phyloP scores from a whole-genome alignment of 2,329 filamentous ascomycete genomes.

The Alternaria arborescens region DNA sequence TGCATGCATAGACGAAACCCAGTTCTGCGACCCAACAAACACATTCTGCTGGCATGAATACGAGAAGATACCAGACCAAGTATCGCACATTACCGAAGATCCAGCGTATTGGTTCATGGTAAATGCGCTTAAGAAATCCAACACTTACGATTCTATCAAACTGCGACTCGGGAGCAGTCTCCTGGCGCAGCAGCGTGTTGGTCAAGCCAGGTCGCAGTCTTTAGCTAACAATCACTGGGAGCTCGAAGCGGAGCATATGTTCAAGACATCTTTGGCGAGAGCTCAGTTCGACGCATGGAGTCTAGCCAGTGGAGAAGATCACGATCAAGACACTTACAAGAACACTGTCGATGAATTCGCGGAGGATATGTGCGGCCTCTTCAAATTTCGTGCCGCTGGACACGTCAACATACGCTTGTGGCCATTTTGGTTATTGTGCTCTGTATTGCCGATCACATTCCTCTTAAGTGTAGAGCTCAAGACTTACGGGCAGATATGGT shows the following conservation, averaged over 20 bases:
- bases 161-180: not conserved
- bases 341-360: not conserved
- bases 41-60: not conserved
- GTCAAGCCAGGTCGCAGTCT: not conserved
- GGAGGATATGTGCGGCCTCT: not conserved
- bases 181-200: not conserved
- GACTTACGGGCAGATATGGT: not conserved
- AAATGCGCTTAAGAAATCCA: not conserved
- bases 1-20: not conserved
- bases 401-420: not conserved
- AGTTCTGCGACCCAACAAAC: not conserved
- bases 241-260: slow-evolving; percentile 6
- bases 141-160: not conserved
- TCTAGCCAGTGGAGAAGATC: slow-evolving; percentile 10
- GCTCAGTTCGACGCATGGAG: slow-evolving; percentile 18
- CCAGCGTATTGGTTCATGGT: not conserved
- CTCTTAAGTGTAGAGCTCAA: not conserved
- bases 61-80: not conserved
- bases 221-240: slow-evolving; percentile 10
- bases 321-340: slow-evolving; percentile 6
- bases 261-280: slow-evolving; percentile 10
- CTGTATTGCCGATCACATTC: not conserved
- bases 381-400: not conserved
- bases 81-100: not conserved
- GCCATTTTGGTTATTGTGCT: not conserved